Evolutionary conservation across 139 green algal species (phyloP), one percentile per base, ranked within the genome.

Genomic region (Chlorella ohadii): DNA sequence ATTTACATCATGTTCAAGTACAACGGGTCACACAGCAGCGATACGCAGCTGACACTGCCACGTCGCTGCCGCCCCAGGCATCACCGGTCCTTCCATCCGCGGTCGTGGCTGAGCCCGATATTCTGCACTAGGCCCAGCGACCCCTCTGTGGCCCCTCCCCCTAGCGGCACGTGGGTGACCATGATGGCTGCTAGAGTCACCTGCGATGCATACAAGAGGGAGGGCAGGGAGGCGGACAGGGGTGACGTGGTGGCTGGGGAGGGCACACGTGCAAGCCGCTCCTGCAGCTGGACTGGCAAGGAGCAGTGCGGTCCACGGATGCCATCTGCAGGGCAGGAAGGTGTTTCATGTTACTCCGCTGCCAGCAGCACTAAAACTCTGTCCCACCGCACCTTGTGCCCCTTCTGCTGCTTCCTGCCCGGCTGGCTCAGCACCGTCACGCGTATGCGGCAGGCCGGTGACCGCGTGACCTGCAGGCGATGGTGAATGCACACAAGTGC

Each of bases 81-180:
- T 33, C n/a, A 34, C 28, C 64, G 28, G n/a, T 39, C n/a, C 64
- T 73, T 47, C 33, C 41, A 73, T 1, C 67, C 67, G 2, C 27
- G 20, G 34, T 73, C 67, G 17, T 39, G 36, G 34, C 33, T 47
- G 17, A 73, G 67, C 17, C 67, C 67, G 16, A 73, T 73, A 20
- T 73, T 73, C 34, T 73, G 67, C 34, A 73, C 67, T 34, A 51
- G 20, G 19, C 67, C 67, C 17, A 73, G 34, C 34, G 67, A 73
- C 27, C 67, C 67, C 28, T 38, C 34, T 34, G 33, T 47, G 67
- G 27, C 31, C 15, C 67, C 34, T 4, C 51, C 27, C 11, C 41
- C 67, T 3, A 73, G 36, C 13, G 67, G 67, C 16, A 73, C 36
- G 34, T 73, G 67, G 13, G 67, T 73, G 16, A 73, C 67, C 67